Conservation (phyloP, 2,329 filamentous ascomycete species). For the Lasiodiplodia theobromae region DNA sequence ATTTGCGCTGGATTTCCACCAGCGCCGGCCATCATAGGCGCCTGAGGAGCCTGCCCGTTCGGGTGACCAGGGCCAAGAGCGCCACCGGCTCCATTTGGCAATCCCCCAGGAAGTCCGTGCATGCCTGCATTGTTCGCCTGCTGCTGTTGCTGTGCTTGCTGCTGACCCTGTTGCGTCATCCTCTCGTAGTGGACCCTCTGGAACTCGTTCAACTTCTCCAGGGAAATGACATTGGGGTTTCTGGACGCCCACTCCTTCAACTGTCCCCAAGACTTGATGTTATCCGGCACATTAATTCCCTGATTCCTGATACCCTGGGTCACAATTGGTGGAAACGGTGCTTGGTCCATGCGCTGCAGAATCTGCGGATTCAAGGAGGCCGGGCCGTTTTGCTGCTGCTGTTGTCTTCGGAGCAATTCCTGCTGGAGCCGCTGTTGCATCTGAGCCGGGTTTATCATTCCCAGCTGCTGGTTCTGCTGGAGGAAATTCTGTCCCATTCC, state of each 20-base stretch:
- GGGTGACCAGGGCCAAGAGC: constrained; percentile 30
- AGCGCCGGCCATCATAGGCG: constrained; percentile 48
- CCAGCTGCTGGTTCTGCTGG: constrained; percentile 36
- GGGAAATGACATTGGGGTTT: constrained; percentile 42
- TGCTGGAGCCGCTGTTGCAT: constrained; percentile 31
- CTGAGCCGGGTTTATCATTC: constrained; percentile 28
- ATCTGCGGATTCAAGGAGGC: constrained; percentile 41
- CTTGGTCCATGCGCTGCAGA: constrained; percentile 42
- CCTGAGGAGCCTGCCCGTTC: constrained; percentile 45
- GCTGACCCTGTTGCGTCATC: constrained; percentile 42
- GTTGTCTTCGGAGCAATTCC: constrained; percentile 33
- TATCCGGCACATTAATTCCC: constrained; percentile 50
- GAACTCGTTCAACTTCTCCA: constrained; percentile 44
- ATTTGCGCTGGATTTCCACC: constrained; percentile 11
- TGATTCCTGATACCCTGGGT: constrained; percentile 32
- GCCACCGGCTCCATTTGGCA: constrained; percentile 20
- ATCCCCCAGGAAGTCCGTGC: constrained; percentile 16
- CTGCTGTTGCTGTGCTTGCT: constrained; percentile 29
- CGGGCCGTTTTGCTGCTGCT: constrained; percentile 35
- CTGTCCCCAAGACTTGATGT: constrained; percentile 63
- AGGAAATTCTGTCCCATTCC: constrained; percentile 38
- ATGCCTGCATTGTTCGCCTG: constrained; percentile 30
- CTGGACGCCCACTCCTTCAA: constrained; percentile 58
- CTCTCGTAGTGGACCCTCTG: constrained; percentile 55
- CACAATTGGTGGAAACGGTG: constrained; percentile 40